These are phyloP conservation scores for Helianthus annuus DNA, from an alignment of 129 eudicot genomes.

Conservation along the genomic window HanXRQr2.0-SUNRISE NC_035449.2:122828145-122828644, in stretches of 20 bases:
- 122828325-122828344: constrained; percentile 63
- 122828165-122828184: constrained; percentile 67
- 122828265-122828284: constrained; percentile 69
- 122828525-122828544: constrained; percentile 55
- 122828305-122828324: constrained; percentile 56
- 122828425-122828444: constrained; percentile 52
- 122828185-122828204: constrained; percentile 56
- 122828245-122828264: constrained; percentile 57
- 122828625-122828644: no score
- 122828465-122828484: constrained; percentile 45
- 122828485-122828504: constrained; percentile 51
- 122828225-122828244: constrained; percentile 58
- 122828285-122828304: constrained; percentile 80
- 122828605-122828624: neutral
- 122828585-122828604: constrained; percentile 39
- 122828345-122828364: constrained; percentile 70
- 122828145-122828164: constrained; percentile 59
- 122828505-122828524: constrained; percentile 69
- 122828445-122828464: constrained; percentile 57
- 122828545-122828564: constrained; percentile 53
- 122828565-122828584: constrained; percentile 50
- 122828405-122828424: constrained; percentile 39
- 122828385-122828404: constrained; percentile 74
- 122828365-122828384: constrained; percentile 75
- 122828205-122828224: constrained; percentile 65